Conservation (phyloP, 192 early-diverging fungal species). For the Coemansia asiatica region DNA sequence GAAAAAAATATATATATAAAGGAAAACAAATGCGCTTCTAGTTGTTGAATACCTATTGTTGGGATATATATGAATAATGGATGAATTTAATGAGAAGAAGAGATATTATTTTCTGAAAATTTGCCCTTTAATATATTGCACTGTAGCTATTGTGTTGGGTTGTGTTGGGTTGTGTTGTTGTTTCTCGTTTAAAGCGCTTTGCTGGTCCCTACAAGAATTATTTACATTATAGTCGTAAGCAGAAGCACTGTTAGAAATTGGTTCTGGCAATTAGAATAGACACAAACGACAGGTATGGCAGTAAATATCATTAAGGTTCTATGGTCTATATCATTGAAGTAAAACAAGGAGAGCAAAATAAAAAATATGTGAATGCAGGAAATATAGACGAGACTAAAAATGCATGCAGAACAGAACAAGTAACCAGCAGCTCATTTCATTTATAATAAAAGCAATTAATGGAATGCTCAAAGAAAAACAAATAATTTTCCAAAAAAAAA, state of each 20-base stretch:
- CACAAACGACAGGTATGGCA: not conserved
- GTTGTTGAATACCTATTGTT: too few relatives aligned
- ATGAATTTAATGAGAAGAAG: too few relatives aligned
- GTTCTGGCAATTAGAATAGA: too few relatives aligned
- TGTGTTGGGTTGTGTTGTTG: too few relatives aligned
- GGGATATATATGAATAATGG: too few relatives aligned
- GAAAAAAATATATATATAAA: constrained; percentile 3
- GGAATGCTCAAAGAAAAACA: not conserved
- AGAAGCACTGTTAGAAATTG: too few relatives aligned
- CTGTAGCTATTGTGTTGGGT: too few relatives aligned
- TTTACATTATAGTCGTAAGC: too few relatives aligned
- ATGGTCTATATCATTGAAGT: not conserved
- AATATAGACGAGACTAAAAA: not conserved
- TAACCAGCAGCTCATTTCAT: not conserved
- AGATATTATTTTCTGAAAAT: too few relatives aligned
- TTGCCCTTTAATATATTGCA: too few relatives aligned
- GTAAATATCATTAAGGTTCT: not conserved
- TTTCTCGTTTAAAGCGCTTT: too few relatives aligned
- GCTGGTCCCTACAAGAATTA: not conserved
- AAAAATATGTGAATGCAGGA: not conserved
- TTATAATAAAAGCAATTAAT: not conserved
- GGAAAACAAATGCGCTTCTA: not conserved
- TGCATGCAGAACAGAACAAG: not conserved
- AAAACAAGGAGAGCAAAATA: constrained; percentile 4
- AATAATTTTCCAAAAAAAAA: not conserved